Evolutionary conservation across 2,329 filamentous ascomycete species (phyloP).

Genomic region (Lasiodiplodia gonubiensis): DNA sequence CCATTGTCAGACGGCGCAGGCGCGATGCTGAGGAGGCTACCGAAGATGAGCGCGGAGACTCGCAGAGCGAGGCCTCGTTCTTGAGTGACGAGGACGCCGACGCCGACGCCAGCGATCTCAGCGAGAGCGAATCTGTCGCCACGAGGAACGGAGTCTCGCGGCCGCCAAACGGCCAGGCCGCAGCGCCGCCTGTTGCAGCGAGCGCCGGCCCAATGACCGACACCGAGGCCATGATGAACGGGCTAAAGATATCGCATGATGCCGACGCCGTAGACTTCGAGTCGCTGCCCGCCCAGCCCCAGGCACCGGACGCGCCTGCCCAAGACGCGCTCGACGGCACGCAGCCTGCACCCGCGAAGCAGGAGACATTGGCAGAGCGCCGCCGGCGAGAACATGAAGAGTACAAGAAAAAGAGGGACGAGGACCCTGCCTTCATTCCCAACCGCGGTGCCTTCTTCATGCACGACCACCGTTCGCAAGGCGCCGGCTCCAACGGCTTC

Average conservation of each 20-base stretch:
- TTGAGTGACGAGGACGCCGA: conserved; percentile 65
- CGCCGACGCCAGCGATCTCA: conserved; percentile 64
- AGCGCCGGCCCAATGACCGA: conserved; percentile 57
- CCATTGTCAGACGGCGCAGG: conserved; percentile 45
- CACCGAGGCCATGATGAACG: conserved; percentile 67
- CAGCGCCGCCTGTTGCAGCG: conserved; percentile 45
- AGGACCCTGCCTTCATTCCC: conserved; percentile 91
- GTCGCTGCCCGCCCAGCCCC: conserved; percentile 43
- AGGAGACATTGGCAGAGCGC: conserved; percentile 68
- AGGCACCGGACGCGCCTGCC: conserved; percentile 40
- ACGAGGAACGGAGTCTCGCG: conserved; percentile 32
- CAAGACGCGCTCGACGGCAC: conserved; percentile 45
- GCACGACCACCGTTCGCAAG: conserved; percentile 86
- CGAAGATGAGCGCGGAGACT: conserved; percentile 58
- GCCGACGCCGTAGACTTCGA: conserved; percentile 60
- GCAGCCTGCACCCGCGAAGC: conserved; percentile 36
- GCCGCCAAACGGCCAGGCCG: conserved; percentile 39
- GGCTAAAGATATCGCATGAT: conserved; percentile 56
- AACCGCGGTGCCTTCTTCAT: conserved; percentile 96
- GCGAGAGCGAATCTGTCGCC: conserved; percentile 53
- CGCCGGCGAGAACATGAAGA: conserved; percentile 88
- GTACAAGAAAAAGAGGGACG: conserved; percentile 84
- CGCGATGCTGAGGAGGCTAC: conserved; percentile 53
- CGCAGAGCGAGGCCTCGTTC: conserved; percentile 66
- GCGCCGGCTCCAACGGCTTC: conserved; percentile 78